Conservation (phyloP, 116 monocot genomes). For the Cymodocea nodosa region DNA sequence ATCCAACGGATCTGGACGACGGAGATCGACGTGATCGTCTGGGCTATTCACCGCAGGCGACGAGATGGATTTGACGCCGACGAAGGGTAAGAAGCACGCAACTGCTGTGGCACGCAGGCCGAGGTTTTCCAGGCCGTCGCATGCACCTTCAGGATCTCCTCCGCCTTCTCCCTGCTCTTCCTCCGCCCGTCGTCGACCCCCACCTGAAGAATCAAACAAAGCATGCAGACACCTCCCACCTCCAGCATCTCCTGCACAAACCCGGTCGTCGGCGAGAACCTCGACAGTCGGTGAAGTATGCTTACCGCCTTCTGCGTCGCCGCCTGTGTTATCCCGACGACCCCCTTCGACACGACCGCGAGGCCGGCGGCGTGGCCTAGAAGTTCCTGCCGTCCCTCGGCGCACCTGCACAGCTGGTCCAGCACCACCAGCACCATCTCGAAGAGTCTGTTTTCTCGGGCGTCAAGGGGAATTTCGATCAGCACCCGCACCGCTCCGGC, state of each 20-base stretch:
- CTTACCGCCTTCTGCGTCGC: constrained; percentile 30
- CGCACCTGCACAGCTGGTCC: constrained; percentile 42
- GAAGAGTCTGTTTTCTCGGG: constrained; percentile 12
- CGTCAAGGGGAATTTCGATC: constrained; percentile 41
- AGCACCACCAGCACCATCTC: constrained; percentile 44
- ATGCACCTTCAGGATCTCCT: constrained; percentile 28
- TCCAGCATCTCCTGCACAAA: constrained; percentile 40
- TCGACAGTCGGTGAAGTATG: constrained; percentile 19
- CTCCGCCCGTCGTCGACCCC: constrained; percentile 9
- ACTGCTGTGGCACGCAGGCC: constrained; percentile 16
- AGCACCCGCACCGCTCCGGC: constrained; percentile 36
- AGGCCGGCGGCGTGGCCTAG: constrained; percentile 36
- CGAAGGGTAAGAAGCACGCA: constrained; percentile 17
- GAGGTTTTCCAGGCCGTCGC: constrained; percentile 34
- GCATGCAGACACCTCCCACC: constrained; percentile 31
- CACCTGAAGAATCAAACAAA: constrained; percentile 24
- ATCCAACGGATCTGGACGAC: too few species aligned
- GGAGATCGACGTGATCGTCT: too few species aligned
- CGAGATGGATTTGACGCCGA: too few species aligned
- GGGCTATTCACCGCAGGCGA: too few species aligned
- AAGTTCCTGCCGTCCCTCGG: constrained; percentile 41
- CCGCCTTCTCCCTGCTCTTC: constrained; percentile 26
- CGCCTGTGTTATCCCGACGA: constrained; percentile 15
- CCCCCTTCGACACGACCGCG: constrained; percentile 24
- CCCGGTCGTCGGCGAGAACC: constrained; percentile 16